Evolutionary conservation across 495 filamentous ascomycete genomes (phyloP).

Genomic region (Penicillium cataractarum): DNA sequence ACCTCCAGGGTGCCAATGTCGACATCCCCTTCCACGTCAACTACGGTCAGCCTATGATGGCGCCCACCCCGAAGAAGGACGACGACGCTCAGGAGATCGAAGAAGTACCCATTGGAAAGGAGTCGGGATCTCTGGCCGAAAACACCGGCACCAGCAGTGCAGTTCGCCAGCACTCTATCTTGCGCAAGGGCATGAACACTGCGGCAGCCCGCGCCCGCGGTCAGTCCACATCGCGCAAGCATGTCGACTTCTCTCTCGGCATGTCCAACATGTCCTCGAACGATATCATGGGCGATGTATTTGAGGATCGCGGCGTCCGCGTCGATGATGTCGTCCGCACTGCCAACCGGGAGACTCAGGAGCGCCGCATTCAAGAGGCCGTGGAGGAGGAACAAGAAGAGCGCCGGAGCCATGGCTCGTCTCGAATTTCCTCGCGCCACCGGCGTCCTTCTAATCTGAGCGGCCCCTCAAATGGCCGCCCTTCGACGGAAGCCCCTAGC

Average conservation of each 20-base stretch:
- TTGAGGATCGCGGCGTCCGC: constrained; percentile 53
- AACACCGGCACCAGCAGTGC: constrained; percentile 35
- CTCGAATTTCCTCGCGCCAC: constrained; percentile 15
- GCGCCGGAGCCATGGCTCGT: constrained; percentile 33
- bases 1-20: constrained; percentile 67
- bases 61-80: constrained; percentile 15
- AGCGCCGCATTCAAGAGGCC: constrained; percentile 51
- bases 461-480: constrained; percentile 28
- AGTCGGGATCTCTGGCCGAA: constrained; percentile 27
- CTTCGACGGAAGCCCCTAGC: constrained; percentile 41
- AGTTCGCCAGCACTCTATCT: constrained; percentile 52
- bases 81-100: constrained; percentile 23
- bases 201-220: constrained; percentile 54
- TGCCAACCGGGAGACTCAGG: constrained; percentile 45
- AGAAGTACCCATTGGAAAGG: constrained; percentile 19
- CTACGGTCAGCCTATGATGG: constrained; percentile 36
- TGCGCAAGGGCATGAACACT: constrained; percentile 52
- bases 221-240: constrained; percentile 58
- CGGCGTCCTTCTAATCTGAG: constrained; percentile 35
- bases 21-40: constrained; percentile 63
- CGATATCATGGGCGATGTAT: constrained; percentile 71
- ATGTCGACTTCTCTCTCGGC: constrained; percentile 77
- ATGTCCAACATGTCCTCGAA: constrained; percentile 61
- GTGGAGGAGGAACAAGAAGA: constrained; percentile 48
- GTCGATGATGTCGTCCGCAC: constrained; percentile 44